Conservation (phyloP, 108 stramenopile genomes). For the Skeletonema menzelii region DNA sequence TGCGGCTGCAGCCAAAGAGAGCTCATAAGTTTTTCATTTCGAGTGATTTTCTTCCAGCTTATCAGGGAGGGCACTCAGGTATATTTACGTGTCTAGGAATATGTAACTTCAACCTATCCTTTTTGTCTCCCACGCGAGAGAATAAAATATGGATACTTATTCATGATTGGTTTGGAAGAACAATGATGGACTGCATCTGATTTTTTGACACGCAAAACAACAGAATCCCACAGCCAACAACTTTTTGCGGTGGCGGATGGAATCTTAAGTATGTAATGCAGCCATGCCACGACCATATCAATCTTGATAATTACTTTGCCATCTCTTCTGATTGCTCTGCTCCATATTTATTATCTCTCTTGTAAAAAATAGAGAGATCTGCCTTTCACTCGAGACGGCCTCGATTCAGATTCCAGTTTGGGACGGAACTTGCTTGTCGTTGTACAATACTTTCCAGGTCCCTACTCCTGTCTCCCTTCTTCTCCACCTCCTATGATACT, state of each 20-base stretch:
- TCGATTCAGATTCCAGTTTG: too few species aligned
- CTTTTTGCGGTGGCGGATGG: background rate
- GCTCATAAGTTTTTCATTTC: background rate
- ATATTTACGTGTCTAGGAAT: conserved; percentile 3
- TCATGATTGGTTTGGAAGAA: background rate
- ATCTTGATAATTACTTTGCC: background rate
- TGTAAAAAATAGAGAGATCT: too few species aligned
- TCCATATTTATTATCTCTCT: too few species aligned
- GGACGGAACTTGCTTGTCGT: too few species aligned
- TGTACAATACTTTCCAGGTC: too few species aligned
- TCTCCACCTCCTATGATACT: too few species aligned
- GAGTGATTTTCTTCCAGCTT: background rate
- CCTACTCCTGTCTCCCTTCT: too few species aligned
- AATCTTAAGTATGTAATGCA: background rate
- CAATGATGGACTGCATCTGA: background rate
- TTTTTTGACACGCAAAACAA: background rate
- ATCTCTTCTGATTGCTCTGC: too few species aligned
- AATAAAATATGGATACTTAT: background rate
- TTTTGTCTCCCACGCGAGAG: background rate
- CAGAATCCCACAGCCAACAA: background rate
- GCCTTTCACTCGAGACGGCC: too few species aligned
- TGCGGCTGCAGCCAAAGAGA: conserved; percentile 16
- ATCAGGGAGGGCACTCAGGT: background rate
- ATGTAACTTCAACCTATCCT: background rate
- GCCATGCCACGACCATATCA: background rate